Conservation (phyloP, 768 basidiomycete species). For the Mycena amicta region DNA sequence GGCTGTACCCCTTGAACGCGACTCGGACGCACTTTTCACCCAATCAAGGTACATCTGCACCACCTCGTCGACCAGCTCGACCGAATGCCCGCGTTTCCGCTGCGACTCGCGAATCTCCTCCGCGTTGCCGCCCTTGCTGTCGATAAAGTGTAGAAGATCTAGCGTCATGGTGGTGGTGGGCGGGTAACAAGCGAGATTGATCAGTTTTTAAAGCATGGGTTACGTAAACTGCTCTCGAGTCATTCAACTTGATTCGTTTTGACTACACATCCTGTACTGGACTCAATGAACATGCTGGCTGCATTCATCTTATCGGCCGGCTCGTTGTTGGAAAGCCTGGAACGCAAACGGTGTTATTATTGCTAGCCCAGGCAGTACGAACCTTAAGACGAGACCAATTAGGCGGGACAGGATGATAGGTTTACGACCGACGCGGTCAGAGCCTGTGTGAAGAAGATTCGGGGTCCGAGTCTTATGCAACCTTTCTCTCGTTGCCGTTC, state of each 20-base stretch:
- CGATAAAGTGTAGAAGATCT: slow-evolving; percentile 79
- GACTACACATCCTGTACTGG: no score
- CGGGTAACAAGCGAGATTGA: background rate
- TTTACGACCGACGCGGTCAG: slow-evolving; percentile 73
- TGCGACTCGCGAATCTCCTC: slow-evolving; percentile 91
- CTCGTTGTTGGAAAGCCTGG: no score
- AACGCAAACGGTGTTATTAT: slow-evolving; percentile 7
- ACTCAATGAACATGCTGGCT: no score
- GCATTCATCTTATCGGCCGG: no score
- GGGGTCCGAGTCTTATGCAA: slow-evolving; percentile 79
- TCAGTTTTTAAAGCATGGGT: background rate
- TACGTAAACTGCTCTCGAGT: background rate
- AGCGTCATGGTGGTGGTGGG: slow-evolving; percentile 63
- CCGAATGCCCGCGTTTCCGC: slow-evolving; percentile 83
- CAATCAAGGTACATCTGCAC: slow-evolving; percentile 90
- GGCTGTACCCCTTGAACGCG: no score
- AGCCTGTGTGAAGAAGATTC: slow-evolving; percentile 77
- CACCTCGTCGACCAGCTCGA: slow-evolving; percentile 93
- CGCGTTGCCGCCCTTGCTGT: slow-evolving; percentile 90
- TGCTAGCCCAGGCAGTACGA: slow-evolving; percentile 8
- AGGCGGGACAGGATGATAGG: slow-evolving; percentile 72
- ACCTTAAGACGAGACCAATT: slow-evolving; percentile 59
- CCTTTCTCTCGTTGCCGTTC: slow-evolving; percentile 66
- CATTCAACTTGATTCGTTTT: background rate
- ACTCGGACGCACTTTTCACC: slow-evolving; percentile 79